Conservation (phyloP, 2,329 filamentous ascomycete genomes). For the Spiromastix sp. region DNA sequence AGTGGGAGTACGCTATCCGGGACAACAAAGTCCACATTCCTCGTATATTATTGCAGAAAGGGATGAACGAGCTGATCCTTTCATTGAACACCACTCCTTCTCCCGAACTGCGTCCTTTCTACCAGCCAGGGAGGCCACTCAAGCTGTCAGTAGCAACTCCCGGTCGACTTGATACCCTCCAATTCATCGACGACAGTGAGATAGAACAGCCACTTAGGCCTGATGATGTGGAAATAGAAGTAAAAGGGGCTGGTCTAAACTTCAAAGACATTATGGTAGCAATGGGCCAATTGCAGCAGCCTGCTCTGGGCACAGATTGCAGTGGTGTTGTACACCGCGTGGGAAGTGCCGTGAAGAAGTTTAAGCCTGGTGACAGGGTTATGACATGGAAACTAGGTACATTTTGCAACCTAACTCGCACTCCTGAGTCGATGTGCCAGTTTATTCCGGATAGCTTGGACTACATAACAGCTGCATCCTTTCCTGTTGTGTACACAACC, state of each 20-base stretch:
- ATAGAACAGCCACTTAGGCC: slow-evolving; percentile 12
- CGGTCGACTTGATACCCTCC: slow-evolving; percentile 13
- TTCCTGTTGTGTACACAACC: slow-evolving; percentile 8
- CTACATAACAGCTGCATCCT: slow-evolving; percentile 17
- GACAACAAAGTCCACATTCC: slow-evolving; percentile 12
- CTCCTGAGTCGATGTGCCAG: slow-evolving; percentile 22
- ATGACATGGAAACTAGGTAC: too few relatives aligned
- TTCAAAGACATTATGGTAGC: slow-evolving; percentile 22
- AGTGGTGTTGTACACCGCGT: slow-evolving; percentile 16
- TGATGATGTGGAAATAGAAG: slow-evolving; percentile 11
- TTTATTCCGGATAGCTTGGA: slow-evolving; percentile 1
- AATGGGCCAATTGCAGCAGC: slow-evolving; percentile 21
- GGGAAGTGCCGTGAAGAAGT: slow-evolving; percentile 10
- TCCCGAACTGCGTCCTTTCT: slow-evolving; percentile 10
- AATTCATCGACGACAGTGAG: slow-evolving; percentile 12
- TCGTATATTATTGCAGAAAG: slow-evolving; percentile 13
- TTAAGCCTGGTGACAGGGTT: slow-evolving; percentile 30
- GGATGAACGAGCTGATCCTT: slow-evolving; percentile 13
- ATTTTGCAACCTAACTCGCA: too few relatives aligned
- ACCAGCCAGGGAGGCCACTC: slow-evolving; percentile 8
- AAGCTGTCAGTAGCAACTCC: slow-evolving; percentile 12
- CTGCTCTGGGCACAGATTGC: slow-evolving; percentile 26
- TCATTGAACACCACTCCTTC: slow-evolving; percentile 9
- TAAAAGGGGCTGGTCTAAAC: slow-evolving; percentile 8
- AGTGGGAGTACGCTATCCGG: slow-evolving; percentile 3